These are phyloP conservation scores for Sclerotinia subarctica DNA, from an alignment of 2,329 filamentous ascomycete genomes.

Conservation along the genomic window DNA sequence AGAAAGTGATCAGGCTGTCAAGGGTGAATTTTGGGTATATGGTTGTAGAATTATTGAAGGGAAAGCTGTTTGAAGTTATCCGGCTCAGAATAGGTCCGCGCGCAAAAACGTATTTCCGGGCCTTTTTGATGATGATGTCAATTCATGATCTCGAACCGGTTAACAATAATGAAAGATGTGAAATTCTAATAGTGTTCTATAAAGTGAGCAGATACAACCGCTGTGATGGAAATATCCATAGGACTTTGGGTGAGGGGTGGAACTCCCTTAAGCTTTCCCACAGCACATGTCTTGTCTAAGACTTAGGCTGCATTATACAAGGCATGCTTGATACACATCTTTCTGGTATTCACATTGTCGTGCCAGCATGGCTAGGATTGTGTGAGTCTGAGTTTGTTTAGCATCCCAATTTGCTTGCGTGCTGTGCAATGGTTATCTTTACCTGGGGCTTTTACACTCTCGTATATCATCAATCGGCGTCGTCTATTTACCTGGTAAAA, in stretches of 20 bases:
- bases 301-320: background rate
- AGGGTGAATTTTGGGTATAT: background rate
- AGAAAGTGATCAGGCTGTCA: background rate
- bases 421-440: too few relatives aligned
- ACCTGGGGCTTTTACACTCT: background rate
- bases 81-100: background rate
- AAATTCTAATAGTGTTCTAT: too few relatives aligned
- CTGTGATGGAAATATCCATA: background rate
- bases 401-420: background rate
- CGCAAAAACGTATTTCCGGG: conserved; percentile 8
- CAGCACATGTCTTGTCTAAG: background rate
- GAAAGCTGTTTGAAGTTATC: background rate
- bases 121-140: background rate
- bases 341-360: background rate
- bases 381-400: background rate
- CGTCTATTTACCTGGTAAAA: background rate
- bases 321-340: background rate
- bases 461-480: background rate
- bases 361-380: background rate
- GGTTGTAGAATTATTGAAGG: background rate
- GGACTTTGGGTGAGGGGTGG: too few relatives aligned
- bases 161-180: background rate
- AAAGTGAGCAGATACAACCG: background rate
- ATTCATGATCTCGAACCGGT: background rate
- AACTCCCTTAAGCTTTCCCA: background rate